phyloP scores from a whole-genome alignment of 73 alveolate species.

The Paramecium primaurelia region DNA sequence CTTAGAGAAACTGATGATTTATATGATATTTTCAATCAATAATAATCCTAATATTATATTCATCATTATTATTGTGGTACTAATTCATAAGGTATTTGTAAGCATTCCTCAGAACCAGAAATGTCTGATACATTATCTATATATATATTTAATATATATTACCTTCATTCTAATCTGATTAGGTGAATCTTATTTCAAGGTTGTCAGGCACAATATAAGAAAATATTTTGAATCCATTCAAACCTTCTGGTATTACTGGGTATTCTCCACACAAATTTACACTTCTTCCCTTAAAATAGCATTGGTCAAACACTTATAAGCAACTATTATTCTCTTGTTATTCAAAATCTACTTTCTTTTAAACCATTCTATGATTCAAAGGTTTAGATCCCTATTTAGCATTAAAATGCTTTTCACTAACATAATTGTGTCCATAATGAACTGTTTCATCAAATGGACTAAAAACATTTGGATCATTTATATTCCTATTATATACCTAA shows the following conservation, averaged over 20 bases:
- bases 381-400: not conserved
- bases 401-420: not conserved
- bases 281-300: not conserved
- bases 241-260: not conserved
- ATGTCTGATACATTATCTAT: not conserved
- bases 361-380: not conserved
- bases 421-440: not conserved
- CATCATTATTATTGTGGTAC: not conserved
- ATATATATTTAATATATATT: not conserved
- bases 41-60: not conserved
- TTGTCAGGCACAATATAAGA: not conserved
- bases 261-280: conserved; percentile 14
- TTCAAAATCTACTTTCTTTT: not conserved
- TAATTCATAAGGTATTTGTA: not conserved
- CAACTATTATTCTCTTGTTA: not conserved
- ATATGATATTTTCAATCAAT: not conserved
- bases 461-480: not conserved
- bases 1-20: not conserved
- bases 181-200: not conserved
- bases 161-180: conserved; percentile 4
- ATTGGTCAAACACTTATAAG: not conserved
- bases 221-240: not conserved
- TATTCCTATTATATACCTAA: not conserved
- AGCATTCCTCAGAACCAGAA: not conserved
- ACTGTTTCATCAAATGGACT: conserved; percentile 8